Conservation (phyloP, 495 filamentous ascomycete species). For the Neurospora africana region DNA sequence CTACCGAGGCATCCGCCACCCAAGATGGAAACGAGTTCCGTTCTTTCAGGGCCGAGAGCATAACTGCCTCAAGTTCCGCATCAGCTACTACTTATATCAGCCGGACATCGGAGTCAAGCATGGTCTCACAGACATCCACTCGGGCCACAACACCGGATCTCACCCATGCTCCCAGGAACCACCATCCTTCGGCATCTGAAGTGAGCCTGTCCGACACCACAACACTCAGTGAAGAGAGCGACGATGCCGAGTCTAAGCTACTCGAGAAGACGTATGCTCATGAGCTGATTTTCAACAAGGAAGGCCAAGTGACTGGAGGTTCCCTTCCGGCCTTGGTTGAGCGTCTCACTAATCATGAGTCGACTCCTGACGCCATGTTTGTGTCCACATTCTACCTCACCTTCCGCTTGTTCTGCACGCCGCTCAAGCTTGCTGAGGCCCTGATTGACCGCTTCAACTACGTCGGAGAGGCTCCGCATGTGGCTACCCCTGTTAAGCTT, state of each 20-base stretch:
- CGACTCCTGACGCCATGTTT: conserved; percentile 86
- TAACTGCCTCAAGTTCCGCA: conserved; percentile 42
- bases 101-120: conserved; percentile 73
- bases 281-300: conserved; percentile 86
- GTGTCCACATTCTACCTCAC: conserved; percentile 94
- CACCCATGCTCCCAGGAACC: conserved; percentile 28
- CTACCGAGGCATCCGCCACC: conserved; percentile 29
- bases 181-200: conserved; percentile 42
- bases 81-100: conserved; percentile 65
- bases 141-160: conserved; percentile 80
- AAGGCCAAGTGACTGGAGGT: conserved; percentile 88
- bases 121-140: conserved; percentile 73
- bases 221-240: conserved; percentile 58
- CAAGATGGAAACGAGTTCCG: conserved; percentile 38
- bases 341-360: conserved; percentile 83
- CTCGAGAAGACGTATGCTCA: conserved; percentile 79
- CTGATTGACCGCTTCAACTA: conserved; percentile 89
- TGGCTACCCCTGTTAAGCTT: conserved; percentile 70
- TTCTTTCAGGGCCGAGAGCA: conserved; percentile 38
- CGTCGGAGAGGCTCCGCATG: conserved; percentile 62
- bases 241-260: conserved; percentile 70
- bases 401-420: conserved; percentile 88
- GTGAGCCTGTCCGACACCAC: conserved; percentile 48
- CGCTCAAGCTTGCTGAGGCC: conserved; percentile 64
- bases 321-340: conserved; percentile 88